Percentiles rank a stretch among this genome's conserved stretches.
phyloP scores from a whole-genome alignment of 1,284 basidiomycete species.

The Salmacisia buchloeana region DNA sequence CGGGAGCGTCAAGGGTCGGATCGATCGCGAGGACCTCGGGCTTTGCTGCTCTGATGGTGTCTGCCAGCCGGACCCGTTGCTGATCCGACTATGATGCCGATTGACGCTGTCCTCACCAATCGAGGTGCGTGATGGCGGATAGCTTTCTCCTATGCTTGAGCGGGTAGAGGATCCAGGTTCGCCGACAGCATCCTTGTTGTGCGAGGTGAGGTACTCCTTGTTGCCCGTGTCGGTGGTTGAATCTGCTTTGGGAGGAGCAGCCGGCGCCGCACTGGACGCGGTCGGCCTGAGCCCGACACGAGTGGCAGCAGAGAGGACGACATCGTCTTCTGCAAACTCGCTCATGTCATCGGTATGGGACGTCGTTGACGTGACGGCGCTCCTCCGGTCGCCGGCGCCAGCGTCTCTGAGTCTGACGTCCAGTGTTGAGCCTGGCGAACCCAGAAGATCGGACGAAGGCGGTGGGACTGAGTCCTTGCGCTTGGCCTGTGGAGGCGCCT shows the following conservation, averaged over 20 bases:
- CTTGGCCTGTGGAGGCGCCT: too few relatives aligned
- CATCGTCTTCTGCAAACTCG: not conserved
- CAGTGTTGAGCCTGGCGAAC: not conserved
- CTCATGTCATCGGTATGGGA: not conserved
- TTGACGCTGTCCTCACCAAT: conserved; percentile 2
- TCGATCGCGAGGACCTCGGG: not conserved
- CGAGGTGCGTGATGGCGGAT: not conserved
- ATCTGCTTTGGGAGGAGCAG: not conserved
- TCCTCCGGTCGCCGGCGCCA: not conserved
- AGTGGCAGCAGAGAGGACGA: not conserved
- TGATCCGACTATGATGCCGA: not conserved
- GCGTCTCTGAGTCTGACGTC: not conserved
- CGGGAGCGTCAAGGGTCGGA: not conserved
- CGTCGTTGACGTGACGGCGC: not conserved
- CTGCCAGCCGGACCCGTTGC: conserved; percentile 4
- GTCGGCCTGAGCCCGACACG: conserved; percentile 1
- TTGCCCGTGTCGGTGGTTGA: not conserved
- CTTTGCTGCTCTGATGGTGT: conserved; percentile 3
- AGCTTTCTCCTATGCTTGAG: not conserved
- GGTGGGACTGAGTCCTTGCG: not conserved
- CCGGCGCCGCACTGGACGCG: not conserved
- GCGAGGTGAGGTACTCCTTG: not conserved
- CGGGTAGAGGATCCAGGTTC: not conserved
- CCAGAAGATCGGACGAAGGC: not conserved
- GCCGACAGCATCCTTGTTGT: not conserved